Conservation (phyloP, 768 basidiomycete genomes). For the Termitomyces eurrhizus region DNA sequence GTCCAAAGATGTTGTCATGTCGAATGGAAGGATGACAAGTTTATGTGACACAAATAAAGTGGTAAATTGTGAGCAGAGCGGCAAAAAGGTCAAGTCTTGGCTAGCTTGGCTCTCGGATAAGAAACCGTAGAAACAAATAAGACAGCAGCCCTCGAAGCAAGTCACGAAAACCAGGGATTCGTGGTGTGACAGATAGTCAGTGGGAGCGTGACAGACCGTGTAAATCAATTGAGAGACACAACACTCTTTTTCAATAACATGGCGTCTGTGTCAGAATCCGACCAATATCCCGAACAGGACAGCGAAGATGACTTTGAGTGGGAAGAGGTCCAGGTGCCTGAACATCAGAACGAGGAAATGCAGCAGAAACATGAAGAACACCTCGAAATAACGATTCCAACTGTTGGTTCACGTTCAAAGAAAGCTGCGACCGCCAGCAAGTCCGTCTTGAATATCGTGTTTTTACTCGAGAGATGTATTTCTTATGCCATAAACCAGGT, state of each 20-base stretch:
- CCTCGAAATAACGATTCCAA: constrained; percentile 71
- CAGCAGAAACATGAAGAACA: constrained; percentile 21
- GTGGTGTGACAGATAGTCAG: constrained; percentile 10
- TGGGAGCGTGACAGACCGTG: constrained; percentile 13
- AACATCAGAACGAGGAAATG: constrained; percentile 24
- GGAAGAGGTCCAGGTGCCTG: constrained; percentile 71
- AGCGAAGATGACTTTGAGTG: constrained; percentile 74
- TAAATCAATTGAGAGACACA: constrained; percentile 8
- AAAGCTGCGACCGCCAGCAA: constrained; percentile 32
- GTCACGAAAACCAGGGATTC: background rate
- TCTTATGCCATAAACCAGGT: constrained; percentile 26
- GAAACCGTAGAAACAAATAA: background rate
- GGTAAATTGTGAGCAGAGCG: background rate
- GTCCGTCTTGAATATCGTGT: constrained; percentile 31
- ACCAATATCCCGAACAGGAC: constrained; percentile 25
- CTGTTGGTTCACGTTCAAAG: constrained; percentile 29
- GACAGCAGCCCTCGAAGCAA: background rate
- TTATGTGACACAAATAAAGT: background rate
- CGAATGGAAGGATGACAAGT: background rate
- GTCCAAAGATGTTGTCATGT: background rate
- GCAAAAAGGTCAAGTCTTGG: background rate
- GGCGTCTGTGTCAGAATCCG: constrained; percentile 15
- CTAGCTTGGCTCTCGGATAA: background rate
- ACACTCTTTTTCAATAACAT: constrained; percentile 10
- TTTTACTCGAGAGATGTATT: constrained; percentile 7